These are phyloP conservation scores for Populus hybrid DNA, from an alignment of 441 rosid genomes.

Conservation along the genomic window DNA sequence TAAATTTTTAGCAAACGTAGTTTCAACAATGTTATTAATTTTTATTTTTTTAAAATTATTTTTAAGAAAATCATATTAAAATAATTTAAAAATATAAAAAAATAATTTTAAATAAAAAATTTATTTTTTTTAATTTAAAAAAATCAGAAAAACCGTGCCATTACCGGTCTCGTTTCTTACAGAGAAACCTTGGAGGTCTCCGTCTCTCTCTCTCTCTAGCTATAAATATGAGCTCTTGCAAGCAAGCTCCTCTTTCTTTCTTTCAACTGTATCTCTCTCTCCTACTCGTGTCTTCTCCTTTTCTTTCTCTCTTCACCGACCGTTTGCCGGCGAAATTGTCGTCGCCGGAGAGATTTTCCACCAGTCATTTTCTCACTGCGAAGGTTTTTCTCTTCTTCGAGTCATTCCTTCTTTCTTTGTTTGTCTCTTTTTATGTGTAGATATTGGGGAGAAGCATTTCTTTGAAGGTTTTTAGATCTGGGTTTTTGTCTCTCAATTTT, in stretches of 20 bases:
- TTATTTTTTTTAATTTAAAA: too few species aligned
- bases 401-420: slow-evolving; percentile 1
- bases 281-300: not conserved
- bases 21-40: too few species aligned
- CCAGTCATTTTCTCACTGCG: not conserved
- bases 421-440: not conserved
- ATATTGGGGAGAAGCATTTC: not conserved
- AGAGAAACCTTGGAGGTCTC: slow-evolving; percentile 4
- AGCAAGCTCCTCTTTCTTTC: slow-evolving; percentile 4
- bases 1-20: too few species aligned
- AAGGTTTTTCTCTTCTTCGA: slow-evolving; percentile 11
- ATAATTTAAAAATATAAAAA: too few species aligned
- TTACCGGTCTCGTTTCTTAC: slow-evolving; percentile 32
- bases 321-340: slow-evolving; percentile 31
- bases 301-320: slow-evolving; percentile 18
- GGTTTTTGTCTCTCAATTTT: not conserved
- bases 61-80: fast-evolving
- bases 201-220: slow-evolving; percentile 14
- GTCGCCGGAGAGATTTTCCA: slow-evolving; percentile 18
- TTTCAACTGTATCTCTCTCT: slow-evolving; percentile 10
- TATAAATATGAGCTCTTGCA: slow-evolving; percentile 40
- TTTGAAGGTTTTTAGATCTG: slow-evolving; percentile 34
- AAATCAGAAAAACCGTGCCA: not conserved
- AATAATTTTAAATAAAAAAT: too few species aligned
- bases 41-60: too few species aligned